Evolutionary conservation across 352 stramenopile species (phyloP), one percentile per base, ranked within the genome.

Genomic region (Phytopythium cucurbitacearum): DNA sequence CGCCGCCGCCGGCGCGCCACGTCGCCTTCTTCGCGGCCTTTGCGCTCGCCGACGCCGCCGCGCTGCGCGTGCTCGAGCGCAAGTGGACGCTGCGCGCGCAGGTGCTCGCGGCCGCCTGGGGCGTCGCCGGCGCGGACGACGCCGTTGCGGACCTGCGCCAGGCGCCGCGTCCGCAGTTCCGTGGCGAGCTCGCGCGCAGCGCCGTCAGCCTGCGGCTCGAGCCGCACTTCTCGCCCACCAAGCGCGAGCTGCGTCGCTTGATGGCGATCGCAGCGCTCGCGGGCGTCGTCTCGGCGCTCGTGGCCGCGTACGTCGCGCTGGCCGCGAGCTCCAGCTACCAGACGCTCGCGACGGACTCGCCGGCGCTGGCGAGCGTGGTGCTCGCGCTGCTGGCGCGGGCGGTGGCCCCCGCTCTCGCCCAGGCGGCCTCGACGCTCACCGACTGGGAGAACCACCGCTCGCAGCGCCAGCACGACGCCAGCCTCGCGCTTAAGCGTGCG

Each of bases 401-500:
- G 37, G 45, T 48, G 7, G 57, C 37, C 7, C 57, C 65, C 3
- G 50, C 57, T 45, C 52, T 87, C n/a, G 64, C 67, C 34, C 76
- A 71, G 51, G 67, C 48, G 63, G 61, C 67, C 37, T 48, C 51
- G 39, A 33, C 47, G 0, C 77, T 90, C 39, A 88, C 71, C 40
- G 67, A 87, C 41, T 90, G 76, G 76, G 80, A 91, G 48, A 91
- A 93, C 53, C 75, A 90, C 61, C 73, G 71, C 34, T 70, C 79
- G n/a, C 77, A 85, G 55, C 51, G 67, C 8, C 64, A 86, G 37
- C 81, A 86, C 53, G 78, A 91, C 56, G 56, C 73, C n/a, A 80
- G 76, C 46, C 69, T 91, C 46, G 89, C 78, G 34, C 80, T 93
- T 56, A 91, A 91, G 59, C 90, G 76, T 87, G 62, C 52, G 70